Percentiles rank a stretch among this genome's conserved stretches.
Evolutionary conservation across 306 rosid species (phyloP).

Genomic region (Urtica urens): DNA sequence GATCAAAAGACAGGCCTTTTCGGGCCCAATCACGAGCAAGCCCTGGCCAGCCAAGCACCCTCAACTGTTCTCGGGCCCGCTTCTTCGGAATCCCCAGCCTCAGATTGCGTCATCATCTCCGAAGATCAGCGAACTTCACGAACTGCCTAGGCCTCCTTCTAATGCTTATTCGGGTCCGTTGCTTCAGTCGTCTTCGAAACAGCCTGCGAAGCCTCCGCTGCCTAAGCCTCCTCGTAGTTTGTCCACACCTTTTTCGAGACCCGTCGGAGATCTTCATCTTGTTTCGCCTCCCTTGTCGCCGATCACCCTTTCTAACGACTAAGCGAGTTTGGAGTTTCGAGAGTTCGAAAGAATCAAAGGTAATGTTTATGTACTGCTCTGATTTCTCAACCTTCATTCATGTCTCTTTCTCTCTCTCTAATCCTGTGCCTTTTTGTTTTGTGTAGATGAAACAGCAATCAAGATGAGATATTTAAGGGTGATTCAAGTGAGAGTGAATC

Average conservation of each 20-base stretch:
- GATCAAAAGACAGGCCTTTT: slow-evolving; percentile 60
- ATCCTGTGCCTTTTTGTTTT: no score
- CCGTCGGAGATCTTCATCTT: slow-evolving; percentile 26
- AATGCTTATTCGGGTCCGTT: slow-evolving; percentile 79
- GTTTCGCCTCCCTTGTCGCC: slow-evolving; percentile 68
- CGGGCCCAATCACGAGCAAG: slow-evolving; percentile 76
- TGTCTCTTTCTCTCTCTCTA: no score
- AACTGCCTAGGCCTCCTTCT: slow-evolving; percentile 88
- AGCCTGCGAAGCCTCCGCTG: slow-evolving; percentile 50
- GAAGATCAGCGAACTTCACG: slow-evolving; percentile 92
- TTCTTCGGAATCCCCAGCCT: slow-evolving; percentile 48
- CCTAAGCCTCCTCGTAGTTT: slow-evolving; percentile 87
- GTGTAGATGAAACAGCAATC: no score
- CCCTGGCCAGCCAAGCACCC: slow-evolving; percentile 40
- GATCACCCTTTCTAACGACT: slow-evolving; percentile 32
- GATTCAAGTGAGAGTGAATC: no score
- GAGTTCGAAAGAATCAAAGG: no score
- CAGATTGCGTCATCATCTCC: slow-evolving; percentile 70
- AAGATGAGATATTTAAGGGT: no score
- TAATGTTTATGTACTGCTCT: no score
- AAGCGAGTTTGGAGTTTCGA: no score
- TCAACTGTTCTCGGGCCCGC: slow-evolving; percentile 78
- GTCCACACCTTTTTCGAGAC: slow-evolving; percentile 88
- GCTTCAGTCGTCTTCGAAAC: slow-evolving; percentile 34
- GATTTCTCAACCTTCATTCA: no score